Evolutionary conservation across 106 monocot species (phyloP), one percentile per base, ranked within the genome.

Genomic region (Dendrobium catenatum): DNA sequence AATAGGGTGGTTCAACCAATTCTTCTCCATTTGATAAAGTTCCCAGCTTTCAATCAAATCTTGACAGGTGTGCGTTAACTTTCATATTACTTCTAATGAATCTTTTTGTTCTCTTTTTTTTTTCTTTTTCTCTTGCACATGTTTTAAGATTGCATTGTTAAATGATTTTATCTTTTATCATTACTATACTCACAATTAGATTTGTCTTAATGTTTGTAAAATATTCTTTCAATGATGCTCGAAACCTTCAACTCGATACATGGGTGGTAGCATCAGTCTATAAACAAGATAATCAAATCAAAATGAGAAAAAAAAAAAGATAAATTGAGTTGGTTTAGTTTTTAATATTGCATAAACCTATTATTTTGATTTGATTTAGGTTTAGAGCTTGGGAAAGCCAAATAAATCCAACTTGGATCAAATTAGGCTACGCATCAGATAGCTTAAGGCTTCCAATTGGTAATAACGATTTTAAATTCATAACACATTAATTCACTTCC

Each of bases 1-100:
- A 87, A 79, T 66, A 98, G 94, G 89, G 92, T 80, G 84, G 78
- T 75, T 85, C 83, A 74, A 74, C 79, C 43, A 83, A 76, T 78
- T 73, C 42, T 81, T 82, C 88, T 17, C 49, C 84, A 73, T 70
- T 82, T 58, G 89, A 92, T 67, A 33, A 79, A 46, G 22, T 76
- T 75, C 68, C 70, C 70, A 79, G 84, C 37, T 31, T 33, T 74
- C 90, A 87, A 46, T 49, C 84, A 55, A 82, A 75, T 47, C 44
- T 86, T 33, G 94, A 93, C 78, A 95, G 94, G 97, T 98, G 56
- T 46, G 75, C 0, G 31, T 72, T 18, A n/a, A 58, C 43, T 17
- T 78, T 47, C 26, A 15, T 77, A 59, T 66, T 4, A 74, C 20
- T 20, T 74, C 43, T 74, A 37, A 29, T 33, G 33, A 70, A 24